phyloP scores from a whole-genome alignment of 2,329 filamentous ascomycete genomes.

The Pseudogymnoascus sp. region DNA sequence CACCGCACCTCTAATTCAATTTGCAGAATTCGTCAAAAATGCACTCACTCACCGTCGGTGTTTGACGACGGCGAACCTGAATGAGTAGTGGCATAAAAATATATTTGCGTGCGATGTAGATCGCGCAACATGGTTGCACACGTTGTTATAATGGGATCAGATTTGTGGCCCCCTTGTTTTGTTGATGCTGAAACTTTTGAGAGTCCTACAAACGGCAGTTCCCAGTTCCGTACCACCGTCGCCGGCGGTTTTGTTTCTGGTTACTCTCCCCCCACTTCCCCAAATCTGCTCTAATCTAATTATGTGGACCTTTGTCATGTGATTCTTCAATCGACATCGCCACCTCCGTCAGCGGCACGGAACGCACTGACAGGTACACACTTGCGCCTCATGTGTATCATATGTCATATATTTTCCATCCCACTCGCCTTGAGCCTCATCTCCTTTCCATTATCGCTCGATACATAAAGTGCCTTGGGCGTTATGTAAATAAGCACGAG shows the following conservation, averaged over 20 bases:
- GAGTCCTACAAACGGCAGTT: not conserved
- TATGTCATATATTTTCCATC: not conserved
- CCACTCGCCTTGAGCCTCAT: not conserved
- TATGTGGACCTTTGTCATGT: not conserved
- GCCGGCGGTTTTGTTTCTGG: not conserved
- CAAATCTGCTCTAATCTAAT: no score
- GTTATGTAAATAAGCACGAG: not conserved
- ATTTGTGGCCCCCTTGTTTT: not conserved
- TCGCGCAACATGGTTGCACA: not conserved
- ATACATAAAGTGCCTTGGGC: not conserved
- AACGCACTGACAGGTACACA: not conserved
- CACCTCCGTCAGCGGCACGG: not conserved
- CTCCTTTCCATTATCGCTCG: not conserved
- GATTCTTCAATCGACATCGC: not conserved
- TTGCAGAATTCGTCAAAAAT: not conserved
- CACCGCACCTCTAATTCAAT: not conserved
- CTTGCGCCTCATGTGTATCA: not conserved
- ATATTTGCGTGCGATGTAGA: not conserved
- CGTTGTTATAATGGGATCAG: not conserved
- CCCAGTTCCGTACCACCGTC: not conserved
- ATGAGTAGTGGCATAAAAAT: not conserved
- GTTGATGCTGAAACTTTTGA: not conserved
- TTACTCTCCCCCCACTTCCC: no score
- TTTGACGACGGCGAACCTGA: not conserved
- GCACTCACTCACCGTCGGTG: not conserved